Evolutionary conservation across 345 rosid genomes (phyloP), one percentile per base, ranked within the genome.

Genomic region (Mallotus nudiflorus): DNA sequence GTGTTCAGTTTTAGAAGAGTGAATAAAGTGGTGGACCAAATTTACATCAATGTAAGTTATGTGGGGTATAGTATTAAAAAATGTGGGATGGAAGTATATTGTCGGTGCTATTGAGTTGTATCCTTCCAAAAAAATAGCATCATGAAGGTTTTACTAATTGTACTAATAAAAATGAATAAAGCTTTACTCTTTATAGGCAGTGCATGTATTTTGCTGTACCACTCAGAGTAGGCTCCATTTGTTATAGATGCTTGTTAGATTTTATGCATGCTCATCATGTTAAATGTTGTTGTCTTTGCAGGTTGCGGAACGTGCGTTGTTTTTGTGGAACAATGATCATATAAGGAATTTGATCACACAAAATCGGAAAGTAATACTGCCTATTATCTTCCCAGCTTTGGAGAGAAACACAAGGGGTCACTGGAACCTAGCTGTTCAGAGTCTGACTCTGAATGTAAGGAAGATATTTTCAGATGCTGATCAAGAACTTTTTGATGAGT

Each of bases 281-380:
- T 20, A 16, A 46, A 31, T 13, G 16, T 37, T 45, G 24, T 35
- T 24, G 39, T 63, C 24, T 24, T 72, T 75, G 76, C 82, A 87
- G 91, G 89, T 87, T 18, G 89, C 89, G n/a, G 90, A 88, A 80
- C 79, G 88, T 31, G 82, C 87, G 37, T 72, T 88, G 44, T 88
- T 83, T 82, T 78, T 86, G 82, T 88, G 90, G 89, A 84, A 86
- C 80, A 86, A 83, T 13, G 90, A 86, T 46, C 88, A 88, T 66
- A 77, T 88, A 29, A 82, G 80, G 67, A 80, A 75, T 48, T 39
- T 88, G 73, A 86, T 88, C 48, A 75, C 83, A 12, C 75, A 84
- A 72, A 84, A 86, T 71, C 71, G 82, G 45, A 76, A 75, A 35
- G 78, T 82, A 72, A 83, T 88, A 45, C 78, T 86, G 39, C 89